Base-by-base conservation (phyloP, 1,284 basidiomycete genomes). In the Rhodotorula sp. region DNA sequence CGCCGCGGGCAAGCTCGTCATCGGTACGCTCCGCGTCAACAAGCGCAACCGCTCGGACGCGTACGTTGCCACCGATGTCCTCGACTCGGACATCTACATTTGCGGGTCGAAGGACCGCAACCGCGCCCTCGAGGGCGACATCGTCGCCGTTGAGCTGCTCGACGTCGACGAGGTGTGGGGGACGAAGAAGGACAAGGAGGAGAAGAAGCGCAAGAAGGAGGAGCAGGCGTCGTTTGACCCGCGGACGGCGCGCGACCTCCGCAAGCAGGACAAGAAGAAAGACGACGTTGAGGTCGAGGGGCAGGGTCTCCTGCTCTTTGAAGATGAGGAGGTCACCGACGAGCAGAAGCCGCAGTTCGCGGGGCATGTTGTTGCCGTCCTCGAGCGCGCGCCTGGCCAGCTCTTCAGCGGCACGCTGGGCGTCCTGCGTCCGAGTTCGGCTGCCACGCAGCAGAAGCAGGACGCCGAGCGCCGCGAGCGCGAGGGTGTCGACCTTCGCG, bases 201-300 rank as follows among this genome's bases (percentile, higher is more conserved):
- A 99, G 85, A 99, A 99, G 88, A 97, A 97, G 86, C 87, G 94
- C 80, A 97, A 97, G 84, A 99, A 99, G 87, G 97, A 99, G 84
- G 97, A 99, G 84, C 95, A 95, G 80, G 89, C 92, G 29, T 91
- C 91, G 0, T 97, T 93, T 81, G 92, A 94, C 78, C 83, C 84
- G 68, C 92, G 90, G 81, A 87, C 88, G 21, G 85, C 85, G 63
- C 75, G 78, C 59, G 76, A 78, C 46, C 59, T 78, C 15, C 90
- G 94, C 80, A 94, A 92, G 84, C 91, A 95, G 77, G 97, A 99
- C 85, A 99, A 99, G 88, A 98, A 98, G 86, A 97, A 97, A 84
- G 97, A 99, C 80, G 97, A 99, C 79, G 94, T 99, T 39, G 97
- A 99, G 81, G 97, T 99, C 48, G 97, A 99, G 84, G 97, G 97